Conservation (phyloP, 2,329 filamentous ascomycete genomes). For the Colletotrichum incanum region DNA sequence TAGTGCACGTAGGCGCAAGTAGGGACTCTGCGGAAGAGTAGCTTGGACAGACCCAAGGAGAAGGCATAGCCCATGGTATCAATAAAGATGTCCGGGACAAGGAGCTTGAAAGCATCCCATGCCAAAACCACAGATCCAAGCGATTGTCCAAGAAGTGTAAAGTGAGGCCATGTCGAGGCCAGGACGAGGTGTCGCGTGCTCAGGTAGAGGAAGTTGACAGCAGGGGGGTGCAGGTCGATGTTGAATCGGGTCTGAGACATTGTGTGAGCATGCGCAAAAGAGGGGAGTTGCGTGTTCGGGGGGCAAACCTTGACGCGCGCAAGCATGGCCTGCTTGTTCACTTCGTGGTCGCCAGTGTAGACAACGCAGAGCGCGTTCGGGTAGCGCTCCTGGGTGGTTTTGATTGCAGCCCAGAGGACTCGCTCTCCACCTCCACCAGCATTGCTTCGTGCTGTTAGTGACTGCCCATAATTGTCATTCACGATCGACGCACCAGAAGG, state of each 20-base stretch:
- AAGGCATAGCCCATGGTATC: constrained; percentile 99
- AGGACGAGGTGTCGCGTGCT: constrained; percentile 90
- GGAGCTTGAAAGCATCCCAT: constrained; percentile 92
- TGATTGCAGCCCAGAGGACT: constrained; percentile 95
- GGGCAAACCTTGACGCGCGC: constrained; percentile 77
- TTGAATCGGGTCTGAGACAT: constrained; percentile 86
- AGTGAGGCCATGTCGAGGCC: constrained; percentile 88
- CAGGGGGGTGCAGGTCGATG: constrained; percentile 87
- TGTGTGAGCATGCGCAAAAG: constrained; percentile 19
- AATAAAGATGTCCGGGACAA: constrained; percentile 94
- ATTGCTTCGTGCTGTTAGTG: constrained; percentile 72
- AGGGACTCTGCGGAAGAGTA: constrained; percentile 84
- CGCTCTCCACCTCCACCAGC: constrained; percentile 96
- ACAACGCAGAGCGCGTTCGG: constrained; percentile 91
- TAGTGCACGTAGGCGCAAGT: constrained; percentile 98
- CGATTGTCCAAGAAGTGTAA: constrained; percentile 95
- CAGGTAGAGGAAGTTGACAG: constrained; percentile 90
- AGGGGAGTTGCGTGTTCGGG: constrained; percentile 35
- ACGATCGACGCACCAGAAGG: constrained; percentile 81
- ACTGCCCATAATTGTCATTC: neutral
- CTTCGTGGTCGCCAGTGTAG: constrained; percentile 96
- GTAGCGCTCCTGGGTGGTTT: constrained; percentile 90
- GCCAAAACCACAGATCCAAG: constrained; percentile 89
- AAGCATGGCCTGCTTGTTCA: constrained; percentile 85
- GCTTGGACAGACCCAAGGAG: constrained; percentile 84